These are phyloP conservation scores for Mycena latifolia DNA, from an alignment of 768 basidiomycete species.

Conservation along the genomic window DNA sequence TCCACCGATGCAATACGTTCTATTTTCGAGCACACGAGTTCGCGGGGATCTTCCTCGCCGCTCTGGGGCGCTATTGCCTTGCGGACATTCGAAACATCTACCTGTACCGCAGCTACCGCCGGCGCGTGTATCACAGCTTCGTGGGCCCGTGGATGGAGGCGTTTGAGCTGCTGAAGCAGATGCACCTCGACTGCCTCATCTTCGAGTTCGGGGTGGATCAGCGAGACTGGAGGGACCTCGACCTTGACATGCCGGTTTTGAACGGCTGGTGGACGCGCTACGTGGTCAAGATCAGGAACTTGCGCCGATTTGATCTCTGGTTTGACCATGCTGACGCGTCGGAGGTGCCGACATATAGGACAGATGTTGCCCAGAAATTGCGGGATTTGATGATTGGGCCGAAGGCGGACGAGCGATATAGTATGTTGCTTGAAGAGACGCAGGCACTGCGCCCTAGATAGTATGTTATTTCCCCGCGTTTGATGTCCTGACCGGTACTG, in stretches of 20 bases:
- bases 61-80: conserved; percentile 5
- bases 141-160: background rate
- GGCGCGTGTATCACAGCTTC: too few species aligned
- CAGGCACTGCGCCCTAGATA: too few species aligned
- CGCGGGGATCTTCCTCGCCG: background rate
- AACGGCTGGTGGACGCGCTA: background rate
- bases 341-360: background rate
- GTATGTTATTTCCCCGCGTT: too few species aligned
- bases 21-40: background rate
- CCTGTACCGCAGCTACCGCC: background rate
- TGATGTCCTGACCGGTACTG: too few species aligned
- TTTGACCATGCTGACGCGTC: background rate
- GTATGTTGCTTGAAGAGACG: background rate
- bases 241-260: background rate
- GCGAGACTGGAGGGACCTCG: background rate
- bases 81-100: conserved; percentile 4
- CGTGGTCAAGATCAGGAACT: background rate
- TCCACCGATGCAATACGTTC: conserved; percentile 21
- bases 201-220: background rate
- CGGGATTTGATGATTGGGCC: background rate
- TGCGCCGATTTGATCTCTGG: background rate
- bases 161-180: conserved; percentile 4
- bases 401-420: background rate
- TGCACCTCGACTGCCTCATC: background rate
- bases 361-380: background rate